These are phyloP conservation scores for Naganishia onofrii DNA, from an alignment of 768 basidiomycete species.

Conservation along the genomic window DNA sequence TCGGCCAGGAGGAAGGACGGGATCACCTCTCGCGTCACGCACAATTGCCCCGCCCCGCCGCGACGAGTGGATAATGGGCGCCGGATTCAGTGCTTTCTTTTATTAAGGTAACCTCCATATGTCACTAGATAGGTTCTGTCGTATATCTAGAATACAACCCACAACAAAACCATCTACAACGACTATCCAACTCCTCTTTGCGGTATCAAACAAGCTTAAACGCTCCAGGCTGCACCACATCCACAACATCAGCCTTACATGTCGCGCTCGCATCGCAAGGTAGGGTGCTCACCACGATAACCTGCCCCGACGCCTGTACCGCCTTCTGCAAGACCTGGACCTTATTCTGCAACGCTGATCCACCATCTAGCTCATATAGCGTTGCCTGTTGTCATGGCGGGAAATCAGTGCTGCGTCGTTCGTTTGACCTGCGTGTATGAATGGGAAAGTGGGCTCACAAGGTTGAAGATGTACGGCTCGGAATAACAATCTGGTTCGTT, in stretches of 20 bases:
- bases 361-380: slow-evolving; percentile 6
- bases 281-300: slow-evolving; percentile 19
- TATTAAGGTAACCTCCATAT: too few relatives aligned
- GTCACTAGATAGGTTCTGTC: not conserved
- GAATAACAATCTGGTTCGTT: slow-evolving; percentile 9
- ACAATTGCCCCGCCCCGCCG: not conserved
- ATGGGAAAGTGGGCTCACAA: not conserved
- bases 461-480: slow-evolving; percentile 10
- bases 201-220: slow-evolving; percentile 5
- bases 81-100: too few relatives aligned
- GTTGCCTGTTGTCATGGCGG: not conserved
- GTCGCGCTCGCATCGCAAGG: too few relatives aligned
- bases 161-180: not conserved
- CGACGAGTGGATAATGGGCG: too few relatives aligned
- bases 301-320: not conserved
- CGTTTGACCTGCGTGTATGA: not conserved
- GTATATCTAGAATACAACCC: not conserved
- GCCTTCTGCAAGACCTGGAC: slow-evolving; percentile 1
- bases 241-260: not conserved
- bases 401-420: not conserved
- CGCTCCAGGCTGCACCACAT: not conserved
- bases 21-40: too few relatives aligned
- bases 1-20: too few relatives aligned
- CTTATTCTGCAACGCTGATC: not conserved
- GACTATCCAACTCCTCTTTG: not conserved